Percentiles rank a stretch among this genome's conserved stretches.
Conservation (phyloP, 2,329 filamentous ascomycete species). For the Ceratocystis albifundus region DNA sequence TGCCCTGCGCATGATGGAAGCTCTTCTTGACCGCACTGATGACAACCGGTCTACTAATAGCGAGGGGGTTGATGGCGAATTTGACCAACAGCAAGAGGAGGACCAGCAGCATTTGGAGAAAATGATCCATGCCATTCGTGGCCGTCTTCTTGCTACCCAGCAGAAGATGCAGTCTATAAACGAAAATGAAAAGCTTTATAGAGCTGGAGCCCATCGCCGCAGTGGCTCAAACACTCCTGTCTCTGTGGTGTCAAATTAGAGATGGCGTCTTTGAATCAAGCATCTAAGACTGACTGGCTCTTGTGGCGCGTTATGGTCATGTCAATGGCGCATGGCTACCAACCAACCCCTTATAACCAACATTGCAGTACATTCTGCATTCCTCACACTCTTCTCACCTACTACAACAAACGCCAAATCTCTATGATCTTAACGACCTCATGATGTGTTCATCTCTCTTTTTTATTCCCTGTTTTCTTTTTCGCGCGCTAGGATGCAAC, state of each 20-base stretch:
- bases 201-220: conserved; percentile 16
- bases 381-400: not conserved
- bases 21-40: conserved; percentile 69
- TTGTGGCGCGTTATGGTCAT: not conserved
- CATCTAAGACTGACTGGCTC: not conserved
- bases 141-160: conserved; percentile 14
- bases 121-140: conserved; percentile 27
- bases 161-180: conserved; percentile 15
- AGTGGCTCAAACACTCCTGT: conserved; percentile 22
- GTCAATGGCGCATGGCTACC: not conserved
- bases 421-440: conserved; percentile 6
- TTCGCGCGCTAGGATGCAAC: conserved; percentile 12
- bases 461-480: conserved; percentile 2
- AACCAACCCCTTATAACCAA: not conserved
- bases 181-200: conserved; percentile 14
- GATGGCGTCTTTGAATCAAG: not conserved
- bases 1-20: conserved; percentile 88
- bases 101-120: conserved; percentile 63
- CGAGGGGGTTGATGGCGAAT: conserved; percentile 25
- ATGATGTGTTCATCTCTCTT: conserved; percentile 13
- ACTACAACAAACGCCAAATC: not conserved
- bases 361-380: not conserved
- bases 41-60: conserved; percentile 38
- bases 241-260: conserved; percentile 19
- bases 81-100: conserved; percentile 42